phyloP scores from a whole-genome alignment of 768 basidiomycete genomes.

The Tulasnella sp. region DNA sequence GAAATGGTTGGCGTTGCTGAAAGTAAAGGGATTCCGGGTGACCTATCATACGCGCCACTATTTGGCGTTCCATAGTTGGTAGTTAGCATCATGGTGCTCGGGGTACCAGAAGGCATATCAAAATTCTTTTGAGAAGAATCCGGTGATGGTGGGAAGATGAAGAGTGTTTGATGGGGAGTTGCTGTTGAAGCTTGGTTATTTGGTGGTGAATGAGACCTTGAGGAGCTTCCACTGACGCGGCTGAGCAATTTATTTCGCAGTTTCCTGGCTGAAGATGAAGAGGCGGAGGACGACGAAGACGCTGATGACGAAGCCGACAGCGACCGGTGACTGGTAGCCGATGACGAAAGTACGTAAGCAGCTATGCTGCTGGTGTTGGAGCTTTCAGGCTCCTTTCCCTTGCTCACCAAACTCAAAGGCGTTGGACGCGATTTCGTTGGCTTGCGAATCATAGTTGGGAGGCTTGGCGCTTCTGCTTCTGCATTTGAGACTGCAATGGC shows the following conservation, averaged over 20 bases:
- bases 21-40: slow-evolving; percentile 37
- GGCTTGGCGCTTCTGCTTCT: not conserved
- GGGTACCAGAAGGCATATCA: slow-evolving; percentile 43
- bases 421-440: slow-evolving; percentile 13
- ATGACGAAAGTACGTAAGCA: slow-evolving; percentile 13
- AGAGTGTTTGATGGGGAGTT: slow-evolving; percentile 69
- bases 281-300: slow-evolving; percentile 39
- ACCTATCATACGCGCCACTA: slow-evolving; percentile 43
- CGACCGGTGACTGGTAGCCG: slow-evolving; percentile 35
- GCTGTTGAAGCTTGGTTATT: slow-evolving; percentile 20
- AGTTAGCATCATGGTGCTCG: slow-evolving; percentile 72
- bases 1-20: slow-evolving; percentile 60
- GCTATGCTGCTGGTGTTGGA: not conserved
- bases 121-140: slow-evolving; percentile 25
- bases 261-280: slow-evolving; percentile 31
- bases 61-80: slow-evolving; percentile 6
- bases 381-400: not conserved
- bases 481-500: not conserved
- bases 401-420: slow-evolving; percentile 8
- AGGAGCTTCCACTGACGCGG: slow-evolving; percentile 44
- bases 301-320: slow-evolving; percentile 45
- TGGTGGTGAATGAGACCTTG: slow-evolving; percentile 16
- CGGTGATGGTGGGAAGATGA: slow-evolving; percentile 79
- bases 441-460: not conserved
- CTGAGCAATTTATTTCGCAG: slow-evolving; percentile 52